Evolutionary conservation across 495 filamentous ascomycete species (phyloP).

Genomic region (Parmelia sp.): DNA sequence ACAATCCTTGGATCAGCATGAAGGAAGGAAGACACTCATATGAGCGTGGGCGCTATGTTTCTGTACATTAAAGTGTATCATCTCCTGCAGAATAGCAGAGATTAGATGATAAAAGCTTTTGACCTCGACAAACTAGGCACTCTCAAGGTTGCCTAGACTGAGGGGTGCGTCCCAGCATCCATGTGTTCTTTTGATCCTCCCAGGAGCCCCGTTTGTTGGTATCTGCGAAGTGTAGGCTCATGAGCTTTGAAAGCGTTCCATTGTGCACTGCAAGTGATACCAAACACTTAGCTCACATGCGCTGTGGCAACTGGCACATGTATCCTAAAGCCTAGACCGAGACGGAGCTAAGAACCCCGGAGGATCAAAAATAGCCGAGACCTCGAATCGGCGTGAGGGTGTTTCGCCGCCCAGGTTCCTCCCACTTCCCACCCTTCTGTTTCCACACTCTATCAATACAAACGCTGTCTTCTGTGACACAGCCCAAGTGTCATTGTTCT

Average conservation of each 20-base stretch:
- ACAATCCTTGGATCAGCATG: conserved; percentile 50
- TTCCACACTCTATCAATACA: background rate
- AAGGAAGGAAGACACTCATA: conserved; percentile 5
- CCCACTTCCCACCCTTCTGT: background rate
- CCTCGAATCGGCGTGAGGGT: conserved; percentile 7
- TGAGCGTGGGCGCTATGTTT: background rate
- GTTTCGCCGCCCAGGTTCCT: conserved; percentile 2
- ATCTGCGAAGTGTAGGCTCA: background rate
- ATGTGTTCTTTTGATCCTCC: background rate
- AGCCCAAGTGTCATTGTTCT: background rate
- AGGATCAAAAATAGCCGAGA: conserved; percentile 5
- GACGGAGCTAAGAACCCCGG: conserved; percentile 2
- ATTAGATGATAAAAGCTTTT: conserved; percentile 2
- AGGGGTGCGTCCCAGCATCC: background rate
- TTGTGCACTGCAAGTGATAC: background rate
- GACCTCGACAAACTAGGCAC: background rate
- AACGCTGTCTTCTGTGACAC: background rate
- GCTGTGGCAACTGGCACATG: no score
- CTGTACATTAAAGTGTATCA: background rate
- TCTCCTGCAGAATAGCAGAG: background rate
- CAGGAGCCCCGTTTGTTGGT: background rate
- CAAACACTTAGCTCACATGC: background rate
- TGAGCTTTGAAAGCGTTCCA: no score
- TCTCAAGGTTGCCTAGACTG: conserved; percentile 1
- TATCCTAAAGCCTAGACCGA: background rate